Evolutionary conservation across 1,284 basidiomycete genomes (phyloP).

Genomic region (Sparassis latifolia): DNA sequence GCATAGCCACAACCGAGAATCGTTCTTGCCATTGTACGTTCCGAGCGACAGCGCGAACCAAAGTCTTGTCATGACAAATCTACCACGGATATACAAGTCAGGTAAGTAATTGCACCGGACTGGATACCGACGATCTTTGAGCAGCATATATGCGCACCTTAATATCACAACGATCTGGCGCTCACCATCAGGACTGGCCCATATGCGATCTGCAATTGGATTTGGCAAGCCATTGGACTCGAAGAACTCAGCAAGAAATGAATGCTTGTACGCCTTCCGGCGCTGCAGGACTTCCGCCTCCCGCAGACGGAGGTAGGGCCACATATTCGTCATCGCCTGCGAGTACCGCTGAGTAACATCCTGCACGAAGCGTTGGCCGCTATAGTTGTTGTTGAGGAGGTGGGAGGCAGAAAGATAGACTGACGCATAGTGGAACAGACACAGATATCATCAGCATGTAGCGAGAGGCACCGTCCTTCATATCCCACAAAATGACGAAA

Average conservation of each 20-base stretch:
- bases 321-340: conserved; percentile 49
- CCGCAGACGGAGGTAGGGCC: conserved; percentile 60
- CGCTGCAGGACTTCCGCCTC: conserved; percentile 33
- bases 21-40: conserved; percentile 17
- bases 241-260: conserved; percentile 42
- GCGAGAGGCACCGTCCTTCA: too few species aligned
- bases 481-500: too few species aligned
- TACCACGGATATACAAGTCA: conserved; percentile 17
- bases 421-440: conserved; percentile 18
- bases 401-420: conserved; percentile 55
- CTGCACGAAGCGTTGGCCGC: conserved; percentile 39
- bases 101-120: not conserved
- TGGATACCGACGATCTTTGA: not conserved
- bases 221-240: conserved; percentile 10
- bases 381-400: conserved; percentile 38
- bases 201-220: conserved; percentile 41
- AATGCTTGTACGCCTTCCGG: conserved; percentile 32
- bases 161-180: conserved; percentile 49
- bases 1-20: conserved; percentile 27
- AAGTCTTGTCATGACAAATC: conserved; percentile 55
- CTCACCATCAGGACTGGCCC: conserved; percentile 52
- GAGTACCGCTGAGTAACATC: conserved; percentile 32
- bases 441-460: too few species aligned
- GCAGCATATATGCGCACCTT: conserved; percentile 34
- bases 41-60: conserved; percentile 58